These are phyloP conservation scores for Nakaseomyces nivariensis DNA, from an alignment of 1,139 yeast species.

Conservation along the genomic window DNA sequence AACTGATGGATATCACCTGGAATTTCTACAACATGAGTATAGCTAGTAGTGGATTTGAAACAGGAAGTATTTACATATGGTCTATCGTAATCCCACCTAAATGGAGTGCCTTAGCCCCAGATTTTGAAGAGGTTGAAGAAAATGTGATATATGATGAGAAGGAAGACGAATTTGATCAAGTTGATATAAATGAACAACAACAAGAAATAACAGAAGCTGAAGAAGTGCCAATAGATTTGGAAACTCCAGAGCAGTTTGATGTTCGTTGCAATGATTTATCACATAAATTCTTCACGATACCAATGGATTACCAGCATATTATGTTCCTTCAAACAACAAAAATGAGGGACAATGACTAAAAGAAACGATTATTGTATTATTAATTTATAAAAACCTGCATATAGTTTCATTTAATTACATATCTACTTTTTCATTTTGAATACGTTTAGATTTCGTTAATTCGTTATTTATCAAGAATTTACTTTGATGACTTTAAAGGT, in stretches of 20 bases:
- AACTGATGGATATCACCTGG: conserved; percentile 78
- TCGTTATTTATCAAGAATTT: no score
- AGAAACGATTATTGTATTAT: neutral
- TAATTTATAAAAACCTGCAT: neutral
- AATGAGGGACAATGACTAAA: neutral
- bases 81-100: conserved; percentile 75
- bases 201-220: conserved; percentile 58
- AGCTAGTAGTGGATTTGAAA: conserved; percentile 82
- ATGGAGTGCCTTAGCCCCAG: conserved; percentile 97
- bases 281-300: conserved; percentile 20
- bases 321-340: conserved; percentile 14
- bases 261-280: conserved; percentile 46
- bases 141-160: conserved; percentile 79
- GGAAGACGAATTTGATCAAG: conserved; percentile 87
- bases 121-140: conserved; percentile 89
- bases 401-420: neutral
- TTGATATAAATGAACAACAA: conserved; percentile 51
- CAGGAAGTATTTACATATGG: conserved; percentile 81
- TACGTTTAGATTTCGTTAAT: no score
- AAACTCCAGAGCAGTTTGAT: conserved; percentile 50
- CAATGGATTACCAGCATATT: conserved; percentile 27
- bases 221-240: conserved; percentile 58
- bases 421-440: neutral
- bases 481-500: no score
- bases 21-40: conserved; percentile 65